Base-by-base conservation (phyloP, 805 yeast genomes). In the Candida silvatica region DNA sequence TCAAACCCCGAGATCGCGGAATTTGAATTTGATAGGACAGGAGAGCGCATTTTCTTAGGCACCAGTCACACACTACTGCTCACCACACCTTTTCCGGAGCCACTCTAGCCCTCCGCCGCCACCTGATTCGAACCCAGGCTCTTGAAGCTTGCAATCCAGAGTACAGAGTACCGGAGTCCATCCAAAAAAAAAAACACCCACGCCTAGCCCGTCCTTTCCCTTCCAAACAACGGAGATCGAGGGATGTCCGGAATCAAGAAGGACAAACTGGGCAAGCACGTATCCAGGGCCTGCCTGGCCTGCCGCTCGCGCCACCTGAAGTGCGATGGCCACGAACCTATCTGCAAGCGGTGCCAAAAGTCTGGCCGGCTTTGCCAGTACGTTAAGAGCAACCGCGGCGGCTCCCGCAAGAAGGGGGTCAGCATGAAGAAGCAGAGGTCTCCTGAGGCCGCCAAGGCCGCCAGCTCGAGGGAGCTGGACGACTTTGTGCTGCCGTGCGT, bases 311-410 rank as follows among this genome's bases (percentile, higher is more conserved):
- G 73, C 20, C 77, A 71, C 48, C 43, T 67, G 37, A 69, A 67
- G 42, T 71, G 77, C 44, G 71, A 66, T 38, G 77, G 77, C 0
- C 50, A 48, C 17, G 55, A 58, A 7, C 77, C 77, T 1, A 44
- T 43, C 11, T 71, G 77, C 47, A 48, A 54, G 6, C 49, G 72
- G 33, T 71, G 77, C 41, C 39, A 36, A 3, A 54, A 54, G 35
- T 32, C 48, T 4, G 45, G 51, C 14, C 58, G 56, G 37, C 59
- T 50, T 0, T 71, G 77, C 37, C 61, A 59, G 1, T 71, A 67
- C 42, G 76, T 71, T 4, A 67, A 66, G 44, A 66, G 74, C 39
- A 63, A 69, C 28, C 50, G 77, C 40, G 77, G 77, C 27, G 77
- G 77, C 1, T 64, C 74, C 5, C 50, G 77, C 30, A 67, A 58